Base-by-base conservation (phyloP, 2,329 filamentous ascomycete species). In the Diaporthe amygdali region DNA sequence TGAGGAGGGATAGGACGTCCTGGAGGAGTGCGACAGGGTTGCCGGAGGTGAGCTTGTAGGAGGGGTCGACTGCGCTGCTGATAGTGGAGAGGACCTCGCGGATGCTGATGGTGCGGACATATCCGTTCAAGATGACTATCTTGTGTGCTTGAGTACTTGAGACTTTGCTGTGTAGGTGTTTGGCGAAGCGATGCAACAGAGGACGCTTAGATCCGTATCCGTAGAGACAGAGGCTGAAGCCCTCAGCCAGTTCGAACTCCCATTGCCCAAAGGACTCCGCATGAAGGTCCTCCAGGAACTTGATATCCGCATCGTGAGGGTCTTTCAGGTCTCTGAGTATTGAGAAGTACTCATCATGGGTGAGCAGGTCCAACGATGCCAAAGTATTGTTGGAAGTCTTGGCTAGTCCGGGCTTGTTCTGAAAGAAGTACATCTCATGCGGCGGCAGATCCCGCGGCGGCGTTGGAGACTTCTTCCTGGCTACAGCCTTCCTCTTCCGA, bases 351-450 rank as follows among this genome's bases (percentile, higher is more conserved):
- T 98, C 94, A 70, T 98, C 95, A 77, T 98, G 95, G 1, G 93
- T 95, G 70, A 98, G 90, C 14, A 97, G 85, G 5, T 90, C 86
- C 41, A 97, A 84, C 5, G 92, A 91, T 0, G 92, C 88, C 6
- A 98, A 86, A 0, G 91, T 97, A 75, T 96, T 96, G 78, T 94
- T 93, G 1, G 95, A 98, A 0, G 96, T 97, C 81, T 95, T 95
- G 54, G 90, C 86, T 5, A 91, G 88, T 2, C 94, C 95, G 0
- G 94, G 91, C 59, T 94, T 92, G 79, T 97, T 98, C 78, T 98
- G 94, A 78, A 92, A 94, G 81, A 99, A 98, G 84, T 97, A 99
- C 75, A 93, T 89, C 80, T 98, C 96, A 78, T 98, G 94, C 0
- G 95, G 87, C 6, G 95, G 93, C 2, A 98, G 87, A 76, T 97